phyloP scores from a whole-genome alignment of 345 rosid species.

The Gossypium australe region DNA sequence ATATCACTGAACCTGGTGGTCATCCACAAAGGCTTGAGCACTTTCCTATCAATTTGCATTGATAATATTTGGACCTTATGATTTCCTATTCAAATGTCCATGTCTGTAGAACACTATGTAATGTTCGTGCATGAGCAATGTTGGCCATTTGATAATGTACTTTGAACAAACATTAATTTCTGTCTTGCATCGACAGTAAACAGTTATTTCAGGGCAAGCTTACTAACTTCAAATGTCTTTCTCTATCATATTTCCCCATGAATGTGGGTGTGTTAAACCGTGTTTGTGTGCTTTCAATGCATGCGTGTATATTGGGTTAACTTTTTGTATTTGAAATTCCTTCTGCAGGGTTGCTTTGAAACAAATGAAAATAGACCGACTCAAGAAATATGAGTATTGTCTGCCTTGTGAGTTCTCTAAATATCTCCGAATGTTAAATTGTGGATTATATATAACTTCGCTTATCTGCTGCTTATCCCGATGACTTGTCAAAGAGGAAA shows the following conservation, averaged over 20 bases:
- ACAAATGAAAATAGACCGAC: constrained; percentile 74
- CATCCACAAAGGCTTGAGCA: too few species aligned
- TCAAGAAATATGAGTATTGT: constrained; percentile 90
- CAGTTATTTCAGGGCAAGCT: too few species aligned
- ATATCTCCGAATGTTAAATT: constrained; percentile 1
- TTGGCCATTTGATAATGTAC: too few species aligned
- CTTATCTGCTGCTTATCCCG: not conserved
- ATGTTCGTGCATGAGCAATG: too few species aligned
- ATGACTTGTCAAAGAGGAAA: not conserved
- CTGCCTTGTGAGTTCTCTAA: constrained; percentile 76
- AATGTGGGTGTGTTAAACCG: not conserved
- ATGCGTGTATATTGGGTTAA: not conserved
- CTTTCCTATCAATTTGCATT: not conserved
- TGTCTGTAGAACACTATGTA: not conserved
- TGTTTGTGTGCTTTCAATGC: not conserved
- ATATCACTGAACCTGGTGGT: too few species aligned
- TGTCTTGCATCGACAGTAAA: not conserved
- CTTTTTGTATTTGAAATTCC: constrained; percentile 9
- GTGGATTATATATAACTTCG: not conserved
- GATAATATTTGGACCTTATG: not conserved
- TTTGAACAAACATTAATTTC: too few species aligned
- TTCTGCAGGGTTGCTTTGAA: constrained; percentile 79
- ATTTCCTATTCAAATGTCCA: not conserved
- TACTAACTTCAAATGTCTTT: not conserved
- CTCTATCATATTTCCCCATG: not conserved